Evolutionary conservation across 495 filamentous ascomycete genomes (phyloP).

Genomic region (Arthonia radiata): DNA sequence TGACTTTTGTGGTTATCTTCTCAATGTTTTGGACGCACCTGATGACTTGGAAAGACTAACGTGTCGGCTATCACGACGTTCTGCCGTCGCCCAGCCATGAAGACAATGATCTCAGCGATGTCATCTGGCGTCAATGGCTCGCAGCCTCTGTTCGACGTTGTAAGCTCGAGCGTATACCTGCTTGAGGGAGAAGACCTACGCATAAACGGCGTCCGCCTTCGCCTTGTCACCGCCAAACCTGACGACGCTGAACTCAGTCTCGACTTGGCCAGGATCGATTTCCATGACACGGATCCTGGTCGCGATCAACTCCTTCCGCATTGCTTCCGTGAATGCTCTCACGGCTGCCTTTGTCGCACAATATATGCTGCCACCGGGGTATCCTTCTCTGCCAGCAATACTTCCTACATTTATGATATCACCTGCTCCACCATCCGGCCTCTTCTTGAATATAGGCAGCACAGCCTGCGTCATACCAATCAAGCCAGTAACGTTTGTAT

Average conservation of each 20-base stretch:
- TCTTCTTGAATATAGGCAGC: constrained; percentile 60
- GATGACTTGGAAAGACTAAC: constrained; percentile 74
- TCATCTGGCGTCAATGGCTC: constrained; percentile 90
- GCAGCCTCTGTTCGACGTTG: constrained; percentile 49
- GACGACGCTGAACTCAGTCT: constrained; percentile 92
- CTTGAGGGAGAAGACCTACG: constrained; percentile 42
- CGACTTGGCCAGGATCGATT: constrained; percentile 88
- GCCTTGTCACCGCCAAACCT: constrained; percentile 77
- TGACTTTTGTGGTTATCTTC: no score
- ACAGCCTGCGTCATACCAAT: constrained; percentile 95
- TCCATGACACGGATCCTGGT: constrained; percentile 75
- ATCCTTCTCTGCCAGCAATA: constrained; percentile 79
- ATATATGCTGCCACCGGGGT: constrained; percentile 81
- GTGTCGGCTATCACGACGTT: constrained; percentile 92
- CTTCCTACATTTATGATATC: constrained; percentile 96
- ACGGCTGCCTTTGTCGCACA: constrained; percentile 92
- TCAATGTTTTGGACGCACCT: no score
- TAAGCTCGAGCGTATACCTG: no score
- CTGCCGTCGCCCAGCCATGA: constrained; percentile 65
- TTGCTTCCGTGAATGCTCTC: constrained; percentile 63
- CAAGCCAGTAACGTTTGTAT: constrained; percentile 79
- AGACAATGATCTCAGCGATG: constrained; percentile 86
- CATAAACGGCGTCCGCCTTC: constrained; percentile 91
- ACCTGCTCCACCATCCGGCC: constrained; percentile 52
- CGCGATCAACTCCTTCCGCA: constrained; percentile 72